Percentiles rank a stretch among this genome's conserved stretches.
phyloP scores from a whole-genome alignment of 1,139 yeast genomes.

The Lodderomyces orthopsilosis region DNA sequence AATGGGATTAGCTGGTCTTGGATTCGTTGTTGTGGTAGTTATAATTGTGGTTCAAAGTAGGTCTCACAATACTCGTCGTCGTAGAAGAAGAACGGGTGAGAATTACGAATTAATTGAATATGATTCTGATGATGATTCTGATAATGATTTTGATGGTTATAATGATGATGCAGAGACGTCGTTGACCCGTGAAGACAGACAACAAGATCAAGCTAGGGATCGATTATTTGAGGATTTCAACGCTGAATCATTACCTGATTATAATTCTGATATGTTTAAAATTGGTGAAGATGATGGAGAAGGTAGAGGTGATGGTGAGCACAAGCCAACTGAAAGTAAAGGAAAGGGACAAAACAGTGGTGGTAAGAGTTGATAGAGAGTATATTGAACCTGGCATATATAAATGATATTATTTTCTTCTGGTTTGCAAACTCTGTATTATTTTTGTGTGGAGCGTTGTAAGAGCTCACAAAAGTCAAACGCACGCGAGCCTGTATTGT shows the following conservation, averaged over 20 bases:
- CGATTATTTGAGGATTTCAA: conserved; percentile 40
- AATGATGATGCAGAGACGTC: conserved; percentile 21
- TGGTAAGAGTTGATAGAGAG: not conserved
- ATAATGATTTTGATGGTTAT: conserved; percentile 32
- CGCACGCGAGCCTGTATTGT: too few species aligned
- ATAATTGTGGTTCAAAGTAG: conserved; percentile 54
- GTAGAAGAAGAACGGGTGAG: conserved; percentile 48
- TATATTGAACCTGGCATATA: too few species aligned
- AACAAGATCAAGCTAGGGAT: conserved; percentile 37
- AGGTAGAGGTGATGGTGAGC: not conserved
- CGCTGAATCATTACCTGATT: conserved; percentile 37
- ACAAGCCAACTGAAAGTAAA: not conserved
- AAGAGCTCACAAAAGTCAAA: too few species aligned
- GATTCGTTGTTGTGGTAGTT: conserved; percentile 52
- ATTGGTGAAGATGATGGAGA: conserved; percentile 28
- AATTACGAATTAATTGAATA: conserved; percentile 76
- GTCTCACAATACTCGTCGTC: conserved; percentile 46
- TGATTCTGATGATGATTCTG: conserved; percentile 66
- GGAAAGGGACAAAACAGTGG: not conserved
- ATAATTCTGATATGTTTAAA: conserved; percentile 43
- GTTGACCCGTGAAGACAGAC: conserved; percentile 12
- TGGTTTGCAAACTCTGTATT: too few species aligned
- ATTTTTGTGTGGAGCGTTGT: too few species aligned
- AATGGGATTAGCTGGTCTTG: conserved; percentile 56
- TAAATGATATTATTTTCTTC: too few species aligned